Evolutionary conservation across 2,329 filamentous ascomycete genomes (phyloP).

Genomic region (Macrophomina tecta): DNA sequence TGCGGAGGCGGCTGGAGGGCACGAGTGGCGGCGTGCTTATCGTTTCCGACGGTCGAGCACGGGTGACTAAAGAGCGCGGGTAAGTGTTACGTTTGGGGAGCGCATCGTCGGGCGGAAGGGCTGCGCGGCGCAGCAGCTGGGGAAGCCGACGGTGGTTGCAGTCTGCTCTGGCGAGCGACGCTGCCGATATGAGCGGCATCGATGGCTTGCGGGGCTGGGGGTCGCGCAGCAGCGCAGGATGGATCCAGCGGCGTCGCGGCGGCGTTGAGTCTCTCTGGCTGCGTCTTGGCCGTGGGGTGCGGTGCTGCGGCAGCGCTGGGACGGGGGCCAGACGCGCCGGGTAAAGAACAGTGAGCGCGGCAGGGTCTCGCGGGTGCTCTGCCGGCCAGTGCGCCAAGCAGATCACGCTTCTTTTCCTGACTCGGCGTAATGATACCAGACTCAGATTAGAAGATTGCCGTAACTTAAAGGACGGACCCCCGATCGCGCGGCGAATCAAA

Average conservation of each 20-base stretch:
- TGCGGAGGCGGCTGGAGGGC: slow-evolving; percentile 29
- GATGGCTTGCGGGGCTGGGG: background rate
- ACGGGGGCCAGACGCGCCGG: too few relatives aligned
- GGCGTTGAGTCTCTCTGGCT: background rate
- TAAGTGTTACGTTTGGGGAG: slow-evolving; percentile 39
- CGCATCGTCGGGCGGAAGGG: slow-evolving; percentile 29
- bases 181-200: background rate
- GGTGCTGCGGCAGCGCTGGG: background rate
- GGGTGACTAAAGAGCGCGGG: slow-evolving; percentile 44
- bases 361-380: background rate
- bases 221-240: background rate
- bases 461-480: background rate
- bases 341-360: background rate
- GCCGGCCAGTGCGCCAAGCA: background rate
- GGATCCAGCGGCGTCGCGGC: background rate
- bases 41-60: slow-evolving; percentile 34
- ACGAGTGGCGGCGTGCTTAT: slow-evolving; percentile 38
- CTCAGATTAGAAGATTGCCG: background rate
- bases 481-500: slow-evolving; percentile 7
- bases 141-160: background rate
- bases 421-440: slow-evolving; percentile 18
- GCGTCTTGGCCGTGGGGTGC: background rate
- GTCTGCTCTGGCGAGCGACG: background rate
- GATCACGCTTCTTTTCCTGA: background rate
- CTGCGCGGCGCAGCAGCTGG: slow-evolving; percentile 1